Base-by-base conservation (phyloP, 2,329 filamentous ascomycete species). In the Xylaria sp. region DNA sequence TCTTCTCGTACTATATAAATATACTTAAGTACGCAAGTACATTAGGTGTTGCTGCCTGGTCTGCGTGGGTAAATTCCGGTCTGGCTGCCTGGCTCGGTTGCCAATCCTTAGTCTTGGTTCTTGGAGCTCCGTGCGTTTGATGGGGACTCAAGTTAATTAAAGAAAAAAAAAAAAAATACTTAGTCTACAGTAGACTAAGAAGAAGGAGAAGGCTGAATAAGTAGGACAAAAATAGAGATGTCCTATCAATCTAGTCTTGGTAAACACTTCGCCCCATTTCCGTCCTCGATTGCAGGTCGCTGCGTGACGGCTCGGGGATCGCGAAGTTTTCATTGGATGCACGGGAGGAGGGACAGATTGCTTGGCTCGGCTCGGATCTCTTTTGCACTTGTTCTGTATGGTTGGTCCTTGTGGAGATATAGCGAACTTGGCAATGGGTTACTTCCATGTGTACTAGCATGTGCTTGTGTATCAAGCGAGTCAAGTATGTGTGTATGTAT, bases 281-380 rank as follows among this genome's bases (percentile, higher is more conserved):
- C 15, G 23, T 2, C 9, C 39, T 67, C 66, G 66, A 69, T 69
- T 39, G 66, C 37, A n/a, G 23, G 18, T 20, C 1, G 4, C 46
- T 20, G 9, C 51, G 25, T 46, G 46, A 39, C 52, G 44, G 25
- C 37, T 48, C 34, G 13, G 23, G 41, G 57, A 69, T 69, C 66
- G 66, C 52, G n/a, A n/a, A 52, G 23, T 39, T 62, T 23, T 65
- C 2, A 69, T 69, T 69, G 66, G 66, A 23, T 15, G 44, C 2
- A 6, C 13, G 25, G 15, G 56, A 15, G 55, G 13, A 18, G 13
- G 41, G 41, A n/a, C 13, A 8, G 41, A n/a, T 2, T 46, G 4
- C 41, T 46, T 46, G 46, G 25, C 12, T 18, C 12, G 46, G 25
- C 12, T 18, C 12, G 37, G 37, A 18, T 44, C 13, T 37, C 25